Evolutionary conservation across 1,284 basidiomycete genomes (phyloP), one percentile per base, ranked within the genome.

Genomic region (Meira miltonrushii): DNA sequence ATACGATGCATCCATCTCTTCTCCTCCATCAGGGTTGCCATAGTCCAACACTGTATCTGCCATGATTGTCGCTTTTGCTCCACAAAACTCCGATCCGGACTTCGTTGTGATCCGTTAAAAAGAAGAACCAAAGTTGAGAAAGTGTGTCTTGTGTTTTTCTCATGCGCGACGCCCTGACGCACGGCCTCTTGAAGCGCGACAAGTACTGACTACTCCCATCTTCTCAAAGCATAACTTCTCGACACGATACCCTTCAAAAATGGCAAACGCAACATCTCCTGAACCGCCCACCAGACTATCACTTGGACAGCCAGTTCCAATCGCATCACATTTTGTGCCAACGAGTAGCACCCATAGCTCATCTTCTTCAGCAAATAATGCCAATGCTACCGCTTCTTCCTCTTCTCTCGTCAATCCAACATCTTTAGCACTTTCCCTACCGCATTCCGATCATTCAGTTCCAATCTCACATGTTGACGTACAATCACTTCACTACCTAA

Each of bases 1-100:
- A 5, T 48, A n/a, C 12, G 17, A 5, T 3, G n/a, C 46, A 23
- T 39, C 37, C 50, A 39, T 39, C 37, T 17, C 39, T 21, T 19
- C 28, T 12, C 15, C 50, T 21, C 37, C 37, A 13, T 28, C 38
- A n/a, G 57, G 39, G 9, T 52, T 56, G 40, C 60, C 60, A 44
- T 62, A 62, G 51, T 62, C 57, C 43, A 62, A 56, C 15, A 28
- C 23, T 21, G 12, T 23, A 48, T 23, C 21, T n/a, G 17, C 25
- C 46, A 48, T 48, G 13, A 21, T 21, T 6, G 41, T 6, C 15
- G 41, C 3, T 4, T 43, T 15, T 40, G 39, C n/a, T n/a, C n/a
- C n/a, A n/a, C 28, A 33, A 33, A 33, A 33, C 28, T 33, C 28
- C 28, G 28, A 33, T 33, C 28, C 28, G 28, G 28, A 3, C 28